Evolutionary conservation across 352 stramenopile genomes (phyloP).

Genomic region (Pythium angustatum): DNA sequence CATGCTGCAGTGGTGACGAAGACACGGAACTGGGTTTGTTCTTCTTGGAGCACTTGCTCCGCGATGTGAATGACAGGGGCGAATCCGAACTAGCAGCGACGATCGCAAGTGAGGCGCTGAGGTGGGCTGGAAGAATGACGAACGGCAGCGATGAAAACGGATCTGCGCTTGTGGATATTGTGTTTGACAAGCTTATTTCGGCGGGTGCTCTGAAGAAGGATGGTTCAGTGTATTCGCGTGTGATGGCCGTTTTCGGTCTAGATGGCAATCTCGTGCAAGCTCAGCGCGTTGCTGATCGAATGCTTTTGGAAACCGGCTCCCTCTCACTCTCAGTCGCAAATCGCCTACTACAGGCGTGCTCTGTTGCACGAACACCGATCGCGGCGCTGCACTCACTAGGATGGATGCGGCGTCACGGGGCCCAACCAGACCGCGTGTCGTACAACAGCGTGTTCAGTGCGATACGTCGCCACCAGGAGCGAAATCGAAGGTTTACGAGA

Average conservation of each 20-base stretch:
- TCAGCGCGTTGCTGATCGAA: slow-evolving; percentile 38
- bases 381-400: slow-evolving; percentile 45
- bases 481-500: not conserved
- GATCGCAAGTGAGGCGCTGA: slow-evolving; percentile 32
- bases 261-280: slow-evolving; percentile 51
- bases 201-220: slow-evolving; percentile 10
- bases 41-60: slow-evolving; percentile 61
- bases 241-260: slow-evolving; percentile 56
- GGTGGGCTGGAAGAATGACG: slow-evolving; percentile 51
- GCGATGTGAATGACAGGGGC: not conserved
- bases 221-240: slow-evolving; percentile 31
- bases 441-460: slow-evolving; percentile 64
- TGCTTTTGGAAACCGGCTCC: slow-evolving; percentile 47
- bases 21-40: slow-evolving; percentile 53
- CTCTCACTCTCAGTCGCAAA: slow-evolving; percentile 53
- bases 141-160: not conserved
- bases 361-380: slow-evolving; percentile 35
- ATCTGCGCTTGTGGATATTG: slow-evolving; percentile 6
- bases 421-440: slow-evolving; percentile 42
- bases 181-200: slow-evolving; percentile 18
- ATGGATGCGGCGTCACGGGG: slow-evolving; percentile 36
- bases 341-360: slow-evolving; percentile 58
- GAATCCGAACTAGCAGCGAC: not conserved
- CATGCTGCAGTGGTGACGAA: slow-evolving; percentile 41
- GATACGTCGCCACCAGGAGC: slow-evolving; percentile 27